phyloP scores from a whole-genome alignment of 306 rosid species.

The Gynostemma pentaphyllum region DNA sequence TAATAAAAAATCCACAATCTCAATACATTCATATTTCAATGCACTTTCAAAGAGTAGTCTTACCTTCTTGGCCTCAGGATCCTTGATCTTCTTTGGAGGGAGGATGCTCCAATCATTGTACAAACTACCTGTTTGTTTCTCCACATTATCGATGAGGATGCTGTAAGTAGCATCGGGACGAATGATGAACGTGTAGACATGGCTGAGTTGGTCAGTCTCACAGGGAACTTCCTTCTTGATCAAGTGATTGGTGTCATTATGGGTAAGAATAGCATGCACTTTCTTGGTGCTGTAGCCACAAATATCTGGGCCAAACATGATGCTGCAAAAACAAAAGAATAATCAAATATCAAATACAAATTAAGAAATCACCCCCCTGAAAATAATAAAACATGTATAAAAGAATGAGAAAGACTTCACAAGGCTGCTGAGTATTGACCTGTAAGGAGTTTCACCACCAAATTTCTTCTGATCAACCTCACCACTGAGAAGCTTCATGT shows the following conservation, averaged over 20 bases:
- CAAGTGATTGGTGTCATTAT: conserved; percentile 72
- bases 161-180: conserved; percentile 94
- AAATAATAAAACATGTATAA: background rate
- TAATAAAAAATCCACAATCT: conserved; percentile 13
- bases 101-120: conserved; percentile 92
- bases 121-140: conserved; percentile 93
- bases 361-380: background rate
- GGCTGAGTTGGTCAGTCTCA: conserved; percentile 94
- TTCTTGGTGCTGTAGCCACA: conserved; percentile 99
- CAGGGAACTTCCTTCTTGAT: conserved; percentile 99
- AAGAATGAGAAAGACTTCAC: background rate
- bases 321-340: conserved; percentile 33
- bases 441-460: conserved; percentile 96
- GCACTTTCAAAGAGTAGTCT: too few species aligned
- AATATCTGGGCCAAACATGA: conserved; percentile 99
- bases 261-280: conserved; percentile 82
- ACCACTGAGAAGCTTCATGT: conserved; percentile 86
- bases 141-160: conserved; percentile 84
- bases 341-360: conserved; percentile 20
- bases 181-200: conserved; percentile 82
- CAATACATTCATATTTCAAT: too few species aligned
- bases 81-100: conserved; percentile 88
- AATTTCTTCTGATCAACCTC: conserved; percentile 93
- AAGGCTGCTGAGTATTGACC: conserved; percentile 35
- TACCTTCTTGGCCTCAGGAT: conserved; percentile 88